Conservation (phyloP, 306 rosid genomes). For the Inga leiocalycina region DNA sequence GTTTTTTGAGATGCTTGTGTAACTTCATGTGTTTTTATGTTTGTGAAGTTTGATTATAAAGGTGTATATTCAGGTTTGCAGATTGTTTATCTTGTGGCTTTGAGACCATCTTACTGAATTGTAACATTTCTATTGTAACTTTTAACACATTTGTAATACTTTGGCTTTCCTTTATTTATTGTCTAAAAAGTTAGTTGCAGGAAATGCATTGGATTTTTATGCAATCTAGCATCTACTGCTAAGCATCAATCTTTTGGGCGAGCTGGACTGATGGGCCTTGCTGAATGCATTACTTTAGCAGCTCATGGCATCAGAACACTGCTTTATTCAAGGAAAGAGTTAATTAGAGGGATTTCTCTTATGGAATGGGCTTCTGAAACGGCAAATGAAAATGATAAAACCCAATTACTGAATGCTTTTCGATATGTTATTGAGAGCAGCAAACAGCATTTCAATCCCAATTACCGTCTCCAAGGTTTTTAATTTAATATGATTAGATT, state of each 20-base stretch:
- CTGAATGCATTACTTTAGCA: slow-evolving; percentile 87
- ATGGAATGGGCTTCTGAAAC: slow-evolving; percentile 44
- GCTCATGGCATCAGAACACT: slow-evolving; percentile 48
- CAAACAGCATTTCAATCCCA: slow-evolving; percentile 97
- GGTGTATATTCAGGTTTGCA: background rate
- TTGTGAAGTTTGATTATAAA: background rate
- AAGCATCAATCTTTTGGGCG: slow-evolving; percentile 76
- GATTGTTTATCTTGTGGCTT: background rate
- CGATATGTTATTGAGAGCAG: slow-evolving; percentile 86
- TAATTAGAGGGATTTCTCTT: slow-evolving; percentile 37
- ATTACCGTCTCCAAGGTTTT: slow-evolving; percentile 84
- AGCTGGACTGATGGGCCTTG: slow-evolving; percentile 88
- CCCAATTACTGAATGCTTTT: slow-evolving; percentile 61
- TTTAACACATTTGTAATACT: background rate
- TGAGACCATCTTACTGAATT: background rate
- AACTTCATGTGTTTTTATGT: background rate
- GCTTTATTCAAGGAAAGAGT: slow-evolving; percentile 38
- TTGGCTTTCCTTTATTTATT: slow-evolving; percentile 41
- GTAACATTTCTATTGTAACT: background rate
- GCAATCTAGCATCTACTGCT: slow-evolving; percentile 71
- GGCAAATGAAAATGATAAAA: slow-evolving; percentile 46
- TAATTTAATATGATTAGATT: slow-evolving; percentile 47
- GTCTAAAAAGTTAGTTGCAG: slow-evolving; percentile 53
- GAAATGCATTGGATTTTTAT: slow-evolving; percentile 63
- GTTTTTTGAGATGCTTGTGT: background rate